A percentile compares a stretch with the other conserved stretches of the same genome.
These are phyloP conservation scores for Sclerotinia minor DNA, from an alignment of 2,329 filamentous ascomycete species.

Conservation along the genomic window DNA sequence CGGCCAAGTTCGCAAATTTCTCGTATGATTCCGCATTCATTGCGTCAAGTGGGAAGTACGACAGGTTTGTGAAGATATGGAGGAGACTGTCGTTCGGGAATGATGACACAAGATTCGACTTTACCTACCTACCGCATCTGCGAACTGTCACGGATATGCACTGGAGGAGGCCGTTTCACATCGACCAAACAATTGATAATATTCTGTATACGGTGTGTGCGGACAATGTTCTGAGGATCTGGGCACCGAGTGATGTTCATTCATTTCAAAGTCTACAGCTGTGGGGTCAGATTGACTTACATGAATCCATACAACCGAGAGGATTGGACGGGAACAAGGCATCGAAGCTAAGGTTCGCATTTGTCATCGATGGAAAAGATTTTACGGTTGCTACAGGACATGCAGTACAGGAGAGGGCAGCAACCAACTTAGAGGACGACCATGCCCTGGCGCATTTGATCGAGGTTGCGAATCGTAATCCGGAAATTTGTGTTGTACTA, in stretches of 20 bases:
- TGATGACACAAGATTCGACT: conserved; percentile 83
- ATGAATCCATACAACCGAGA: conserved; percentile 60
- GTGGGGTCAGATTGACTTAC: conserved; percentile 78
- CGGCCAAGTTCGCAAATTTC: conserved; percentile 71
- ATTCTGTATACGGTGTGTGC: conserved; percentile 86
- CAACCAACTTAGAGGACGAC: conserved; percentile 57
- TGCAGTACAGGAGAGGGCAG: conserved; percentile 61
- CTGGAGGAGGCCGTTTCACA: conserved; percentile 78
- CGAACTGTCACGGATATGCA: conserved; percentile 76
- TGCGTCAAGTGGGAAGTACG: conserved; percentile 74
- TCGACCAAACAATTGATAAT: conserved; percentile 78
- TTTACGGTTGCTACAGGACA: conserved; percentile 76
- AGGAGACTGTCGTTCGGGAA: conserved; percentile 79
- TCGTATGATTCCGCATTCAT: conserved; percentile 88
- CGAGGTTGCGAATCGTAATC: conserved; percentile 78
- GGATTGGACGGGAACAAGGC: conserved; percentile 26
- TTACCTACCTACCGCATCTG: conserved; percentile 86
- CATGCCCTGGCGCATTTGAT: conserved; percentile 81
- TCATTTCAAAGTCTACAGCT: conserved; percentile 72
- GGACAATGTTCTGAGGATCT: conserved; percentile 79
- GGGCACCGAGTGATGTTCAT: conserved; percentile 74
- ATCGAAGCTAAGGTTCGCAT: conserved; percentile 61
- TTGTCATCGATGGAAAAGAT: conserved; percentile 80
- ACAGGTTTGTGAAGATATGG: conserved; percentile 91
- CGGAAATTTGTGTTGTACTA: conserved; percentile 83